phyloP scores from a whole-genome alignment of 495 filamentous ascomycete genomes.

The Xanthoparmelia taractica region DNA sequence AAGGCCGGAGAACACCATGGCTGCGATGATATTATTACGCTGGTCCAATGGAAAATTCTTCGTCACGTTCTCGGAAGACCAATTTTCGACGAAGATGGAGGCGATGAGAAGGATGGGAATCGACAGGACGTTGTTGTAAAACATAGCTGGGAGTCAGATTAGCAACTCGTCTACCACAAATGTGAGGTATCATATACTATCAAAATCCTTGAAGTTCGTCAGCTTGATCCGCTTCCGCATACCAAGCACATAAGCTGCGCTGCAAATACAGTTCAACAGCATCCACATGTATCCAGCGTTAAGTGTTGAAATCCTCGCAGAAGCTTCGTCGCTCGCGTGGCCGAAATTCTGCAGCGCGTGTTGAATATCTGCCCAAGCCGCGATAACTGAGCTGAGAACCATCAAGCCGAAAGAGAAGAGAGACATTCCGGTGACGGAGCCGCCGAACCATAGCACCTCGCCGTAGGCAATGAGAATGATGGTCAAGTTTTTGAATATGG shows the following conservation, averaged over 20 bases:
- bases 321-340: conserved; percentile 51
- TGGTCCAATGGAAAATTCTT: conserved; percentile 78
- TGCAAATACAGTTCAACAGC: conserved; percentile 94
- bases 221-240: conserved; percentile 99
- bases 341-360: conserved; percentile 63
- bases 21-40: conserved; percentile 66
- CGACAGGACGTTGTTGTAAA: conserved; percentile 98
- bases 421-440: conserved; percentile 77
- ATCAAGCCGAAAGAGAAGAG: conserved; percentile 96
- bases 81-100: conserved; percentile 83
- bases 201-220: conserved; percentile 99
- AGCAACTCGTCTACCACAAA: neutral
- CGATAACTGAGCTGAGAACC: conserved; percentile 90
- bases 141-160: conserved; percentile 65
- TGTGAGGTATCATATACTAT: conserved; percentile 59
- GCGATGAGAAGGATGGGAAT: conserved; percentile 83
- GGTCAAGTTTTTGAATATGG: conserved; percentile 99
- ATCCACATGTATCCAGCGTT: conserved; percentile 99
- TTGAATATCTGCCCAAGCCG: conserved; percentile 96
- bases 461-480: conserved; percentile 98
- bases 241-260: conserved; percentile 76
- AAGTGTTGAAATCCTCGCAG: conserved; percentile 72
- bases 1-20: conserved; percentile 91
- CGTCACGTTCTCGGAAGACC: conserved; percentile 74
- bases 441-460: conserved; percentile 98